A percentile compares a stretch with the other conserved stretches of the same genome.
These are phyloP conservation scores for Thermochaetoides thermophila DNA, from an alignment of 495 filamentous ascomycete genomes.

Conservation along the genomic window DNA sequence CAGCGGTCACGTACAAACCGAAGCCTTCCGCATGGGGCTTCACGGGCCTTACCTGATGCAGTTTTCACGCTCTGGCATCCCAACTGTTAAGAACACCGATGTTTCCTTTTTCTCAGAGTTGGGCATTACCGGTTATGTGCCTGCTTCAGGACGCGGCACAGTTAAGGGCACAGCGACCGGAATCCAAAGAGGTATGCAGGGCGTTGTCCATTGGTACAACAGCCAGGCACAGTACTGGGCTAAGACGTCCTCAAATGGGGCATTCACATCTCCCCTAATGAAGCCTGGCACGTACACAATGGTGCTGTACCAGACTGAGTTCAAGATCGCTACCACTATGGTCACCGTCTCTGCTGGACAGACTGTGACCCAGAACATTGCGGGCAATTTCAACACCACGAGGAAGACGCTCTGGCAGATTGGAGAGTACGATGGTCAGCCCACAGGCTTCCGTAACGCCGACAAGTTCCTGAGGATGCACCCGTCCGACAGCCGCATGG, in stretches of 20 bases:
- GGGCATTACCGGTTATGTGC: constrained; percentile 41
- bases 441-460: constrained; percentile 50
- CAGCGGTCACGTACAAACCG: constrained; percentile 47
- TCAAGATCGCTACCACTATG: constrained; percentile 35
- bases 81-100: constrained; percentile 32
- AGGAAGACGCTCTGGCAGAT: constrained; percentile 46
- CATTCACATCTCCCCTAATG: constrained; percentile 50
- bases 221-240: constrained; percentile 49
- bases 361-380: constrained; percentile 38
- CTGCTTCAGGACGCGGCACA: constrained; percentile 37
- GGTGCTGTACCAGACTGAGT: constrained; percentile 51
- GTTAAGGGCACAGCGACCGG: constrained; percentile 44
- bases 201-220: constrained; percentile 55
- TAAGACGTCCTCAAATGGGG: constrained; percentile 34
- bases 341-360: constrained; percentile 41
- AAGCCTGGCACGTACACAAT: constrained; percentile 53
- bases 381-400: constrained; percentile 23
- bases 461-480: constrained; percentile 53
- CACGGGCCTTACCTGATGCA: constrained; percentile 50
- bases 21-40: constrained; percentile 45
- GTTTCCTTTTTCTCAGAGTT: constrained; percentile 45
- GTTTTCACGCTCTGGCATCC: constrained; percentile 44
- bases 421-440: constrained; percentile 47
- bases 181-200: constrained; percentile 30
- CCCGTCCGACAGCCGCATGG: constrained; percentile 47